These are phyloP conservation scores for Monilinia fructicola DNA, from an alignment of 2,329 filamentous ascomycete species.

Conservation along the genomic window DNA sequence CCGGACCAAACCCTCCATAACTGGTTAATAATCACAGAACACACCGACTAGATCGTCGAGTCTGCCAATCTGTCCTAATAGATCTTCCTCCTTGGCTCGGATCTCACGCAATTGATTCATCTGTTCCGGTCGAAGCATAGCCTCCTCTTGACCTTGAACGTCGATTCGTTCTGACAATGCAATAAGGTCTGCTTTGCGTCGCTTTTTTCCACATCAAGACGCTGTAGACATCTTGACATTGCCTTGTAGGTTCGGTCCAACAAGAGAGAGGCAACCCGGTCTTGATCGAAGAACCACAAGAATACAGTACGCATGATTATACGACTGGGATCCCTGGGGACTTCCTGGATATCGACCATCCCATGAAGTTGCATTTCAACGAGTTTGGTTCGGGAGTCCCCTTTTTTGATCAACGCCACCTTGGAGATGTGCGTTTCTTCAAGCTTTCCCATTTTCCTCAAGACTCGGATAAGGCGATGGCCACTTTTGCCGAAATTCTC, in stretches of 20 bases:
- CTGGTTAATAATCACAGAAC: constrained; percentile 68
- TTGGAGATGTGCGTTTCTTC: constrained; percentile 87
- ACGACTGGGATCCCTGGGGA: constrained; percentile 82
- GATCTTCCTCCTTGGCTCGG: constrained; percentile 66
- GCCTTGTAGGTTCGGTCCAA: constrained; percentile 84
- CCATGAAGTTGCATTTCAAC: constrained; percentile 83
- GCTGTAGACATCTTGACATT: constrained; percentile 82
- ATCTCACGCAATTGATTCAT: constrained; percentile 61
- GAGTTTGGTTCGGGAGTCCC: constrained; percentile 81
- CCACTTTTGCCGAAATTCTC: constrained; percentile 74
- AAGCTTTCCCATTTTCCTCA: constrained; percentile 85
- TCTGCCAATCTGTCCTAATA: constrained; percentile 75
- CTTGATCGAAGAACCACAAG: constrained; percentile 85
- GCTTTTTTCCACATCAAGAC: constrained; percentile 74
- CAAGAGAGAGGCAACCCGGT: constrained; percentile 67
- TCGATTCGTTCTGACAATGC: constrained; percentile 82
- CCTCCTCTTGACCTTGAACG: constrained; percentile 73
- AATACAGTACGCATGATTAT: constrained; percentile 83
- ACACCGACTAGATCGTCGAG: constrained; percentile 84
- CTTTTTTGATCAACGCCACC: constrained; percentile 78
- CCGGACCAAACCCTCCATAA: constrained; percentile 21
- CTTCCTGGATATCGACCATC: constrained; percentile 88
- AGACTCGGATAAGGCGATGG: constrained; percentile 78
- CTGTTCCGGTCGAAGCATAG: constrained; percentile 73
- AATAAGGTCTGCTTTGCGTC: constrained; percentile 69